These are phyloP conservation scores for Calycina herbarum DNA, from an alignment of 2,329 filamentous ascomycete genomes.

Conservation along the genomic window DNA sequence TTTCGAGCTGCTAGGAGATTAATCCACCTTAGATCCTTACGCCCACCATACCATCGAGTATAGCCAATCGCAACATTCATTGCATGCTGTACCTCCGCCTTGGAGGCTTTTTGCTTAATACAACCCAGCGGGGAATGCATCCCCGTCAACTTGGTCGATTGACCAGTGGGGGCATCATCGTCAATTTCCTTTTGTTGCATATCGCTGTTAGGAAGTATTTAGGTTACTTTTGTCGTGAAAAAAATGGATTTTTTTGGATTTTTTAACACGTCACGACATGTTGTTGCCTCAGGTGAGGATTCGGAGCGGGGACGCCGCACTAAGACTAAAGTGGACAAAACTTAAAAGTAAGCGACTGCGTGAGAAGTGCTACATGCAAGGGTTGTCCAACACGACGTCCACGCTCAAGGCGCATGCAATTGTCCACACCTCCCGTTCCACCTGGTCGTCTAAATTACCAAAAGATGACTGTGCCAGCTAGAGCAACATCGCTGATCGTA, in stretches of 20 bases:
- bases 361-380: no score
- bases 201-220: no score
- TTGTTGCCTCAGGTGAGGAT: not conserved
- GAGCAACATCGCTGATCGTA: not conserved
- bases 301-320: not conserved
- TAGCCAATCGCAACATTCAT: not conserved
- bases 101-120: no score
- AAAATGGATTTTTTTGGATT: no score
- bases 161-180: no score
- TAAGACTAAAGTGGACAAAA: no score
- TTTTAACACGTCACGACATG: no score
- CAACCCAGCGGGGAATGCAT: no score
- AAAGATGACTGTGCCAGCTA: not conserved
- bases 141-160: no score
- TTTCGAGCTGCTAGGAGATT: not conserved
- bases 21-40: not conserved
- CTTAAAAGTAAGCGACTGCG: not conserved
- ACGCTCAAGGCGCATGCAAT: not conserved
- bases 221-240: no score
- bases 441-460: not conserved
- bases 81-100: not conserved
- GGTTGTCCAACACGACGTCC: no score
- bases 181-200: no score
- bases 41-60: not conserved
- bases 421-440: not conserved